Conservation (phyloP, 306 rosid genomes). For the Quercus parvula region DNA sequence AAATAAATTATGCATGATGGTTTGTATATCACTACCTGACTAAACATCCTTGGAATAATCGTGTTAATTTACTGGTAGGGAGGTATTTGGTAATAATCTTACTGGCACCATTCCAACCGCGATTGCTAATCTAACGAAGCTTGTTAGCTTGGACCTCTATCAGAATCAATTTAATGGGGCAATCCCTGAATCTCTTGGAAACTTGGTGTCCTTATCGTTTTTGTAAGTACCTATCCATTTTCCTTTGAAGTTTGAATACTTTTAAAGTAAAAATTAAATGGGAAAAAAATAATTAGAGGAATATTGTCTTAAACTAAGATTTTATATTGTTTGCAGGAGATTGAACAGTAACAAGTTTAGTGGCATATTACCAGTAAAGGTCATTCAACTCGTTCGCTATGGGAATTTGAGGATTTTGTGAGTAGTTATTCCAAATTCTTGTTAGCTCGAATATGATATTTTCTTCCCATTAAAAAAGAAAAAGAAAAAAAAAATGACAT, state of each 20-base stretch:
- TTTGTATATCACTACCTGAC: background rate
- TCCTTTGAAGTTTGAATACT: background rate
- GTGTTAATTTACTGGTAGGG: background rate
- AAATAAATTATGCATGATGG: no score
- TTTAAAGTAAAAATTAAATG: no score
- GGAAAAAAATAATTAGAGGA: background rate
- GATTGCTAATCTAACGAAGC: slow-evolving; percentile 14
- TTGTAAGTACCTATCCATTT: slow-evolving; percentile 14
- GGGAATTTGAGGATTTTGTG: slow-evolving; percentile 23
- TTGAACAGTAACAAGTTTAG: slow-evolving; percentile 21
- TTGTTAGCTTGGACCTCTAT: slow-evolving; percentile 15
- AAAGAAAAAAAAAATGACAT: no score
- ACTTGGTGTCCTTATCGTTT: slow-evolving; percentile 17
- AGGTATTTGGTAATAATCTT: slow-evolving; percentile 9
- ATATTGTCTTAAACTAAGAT: background rate
- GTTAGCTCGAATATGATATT: background rate
- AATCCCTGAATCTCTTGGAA: slow-evolving; percentile 25
- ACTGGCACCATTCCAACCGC: slow-evolving; percentile 27
- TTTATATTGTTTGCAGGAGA: slow-evolving; percentile 14
- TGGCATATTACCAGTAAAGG: slow-evolving; percentile 13
- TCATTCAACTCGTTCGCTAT: slow-evolving; percentile 21
- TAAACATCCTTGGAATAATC: background rate
- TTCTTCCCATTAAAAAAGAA: no score
- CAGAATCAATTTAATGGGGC: slow-evolving; percentile 13
- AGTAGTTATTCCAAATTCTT: background rate